Evolutionary conservation across 2,329 filamentous ascomycete genomes (phyloP).

Genomic region (Monosporascus cannonballus): DNA sequence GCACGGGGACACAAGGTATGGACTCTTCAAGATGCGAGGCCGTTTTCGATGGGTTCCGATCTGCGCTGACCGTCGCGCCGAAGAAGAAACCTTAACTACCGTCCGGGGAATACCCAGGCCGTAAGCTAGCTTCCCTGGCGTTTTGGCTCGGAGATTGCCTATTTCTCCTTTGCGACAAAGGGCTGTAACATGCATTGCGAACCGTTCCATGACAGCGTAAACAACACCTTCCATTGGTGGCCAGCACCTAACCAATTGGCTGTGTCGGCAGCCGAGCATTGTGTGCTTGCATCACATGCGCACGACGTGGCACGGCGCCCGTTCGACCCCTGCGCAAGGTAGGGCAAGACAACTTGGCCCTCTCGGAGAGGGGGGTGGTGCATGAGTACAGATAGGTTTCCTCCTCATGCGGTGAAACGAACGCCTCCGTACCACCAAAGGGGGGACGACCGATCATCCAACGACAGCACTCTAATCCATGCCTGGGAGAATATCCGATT

Average conservation of each 20-base stretch:
- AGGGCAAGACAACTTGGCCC: slow-evolving; percentile 19
- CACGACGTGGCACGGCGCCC: slow-evolving; percentile 18
- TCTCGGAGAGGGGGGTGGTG: slow-evolving; percentile 16
- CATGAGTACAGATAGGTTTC: slow-evolving; percentile 14
- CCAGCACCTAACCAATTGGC: slow-evolving; percentile 21
- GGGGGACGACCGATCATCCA: slow-evolving; percentile 14
- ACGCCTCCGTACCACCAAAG: slow-evolving; percentile 18
- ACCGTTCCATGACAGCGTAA: slow-evolving; percentile 10
- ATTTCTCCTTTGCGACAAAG: slow-evolving; percentile 7
- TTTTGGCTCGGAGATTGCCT: slow-evolving; percentile 15
- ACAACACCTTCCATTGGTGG: slow-evolving; percentile 8
- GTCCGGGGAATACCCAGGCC: slow-evolving; percentile 2
- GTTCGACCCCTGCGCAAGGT: slow-evolving; percentile 18
- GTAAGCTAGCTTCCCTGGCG: slow-evolving; percentile 4
- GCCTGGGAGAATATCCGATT: slow-evolving; percentile 19
- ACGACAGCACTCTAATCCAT: slow-evolving; percentile 12
- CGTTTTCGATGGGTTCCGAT: neutral
- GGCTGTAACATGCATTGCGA: slow-evolving; percentile 11
- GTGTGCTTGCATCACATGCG: slow-evolving; percentile 18
- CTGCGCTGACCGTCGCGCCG: neutral
- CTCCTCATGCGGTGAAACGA: slow-evolving; percentile 22
- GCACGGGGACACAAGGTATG: slow-evolving; percentile 8
- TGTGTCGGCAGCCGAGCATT: slow-evolving; percentile 21
- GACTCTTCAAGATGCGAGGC: neutral
- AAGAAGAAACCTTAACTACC: neutral